Evolutionary conservation across 2,329 filamentous ascomycete species (phyloP), one percentile per base, ranked within the genome.

Genomic region (Sporothrix protearum): DNA sequence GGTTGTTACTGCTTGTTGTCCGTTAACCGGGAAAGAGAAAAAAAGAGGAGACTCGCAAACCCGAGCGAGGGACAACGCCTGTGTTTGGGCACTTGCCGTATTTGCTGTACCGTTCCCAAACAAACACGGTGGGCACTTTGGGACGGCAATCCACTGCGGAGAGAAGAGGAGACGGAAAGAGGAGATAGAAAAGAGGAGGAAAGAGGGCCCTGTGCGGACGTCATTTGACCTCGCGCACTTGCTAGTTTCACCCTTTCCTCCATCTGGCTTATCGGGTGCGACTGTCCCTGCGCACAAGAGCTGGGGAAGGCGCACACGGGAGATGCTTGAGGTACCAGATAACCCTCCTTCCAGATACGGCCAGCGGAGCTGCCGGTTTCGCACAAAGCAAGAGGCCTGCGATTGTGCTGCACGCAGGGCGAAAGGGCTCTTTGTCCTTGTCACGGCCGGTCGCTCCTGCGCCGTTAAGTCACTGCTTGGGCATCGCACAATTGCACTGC

Each of bases 101-200:
- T 45, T 64, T 64, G 59, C 59, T 64, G 59, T 64, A 64, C 59
- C 36, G 59, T 45, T 64, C 4, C 59, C 59, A 42, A 64, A 64
- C 59, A 64, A 45, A 45, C 59, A 63, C 59, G 22, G 59, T 45
- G 59, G 59, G 28, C n/a, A 53, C 49, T 25, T n/a, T 51, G 47
- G 47, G n/a, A 51, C 10, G 19, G 19, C 22, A 28, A 33, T 57
- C 53, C 53, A 64, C 36, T 64, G 36, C 14, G 59, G 59, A 64
- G 59, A 63, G 59, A 42, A 67, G 63, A 67, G 63, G 63, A 67
- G 63, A n/a, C 57, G 61, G 42, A 51, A 51, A 67, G 63, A 22
- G 47, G 47, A 47, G 42, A 9, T 14, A 33, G 4, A 36, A 49
- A 47, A 33, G 33, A 55, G 22, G 19, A 39, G 49, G 33, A 68